Percentiles rank a stretch among this genome's conserved stretches.
These are phyloP conservation scores for Phialophora macrospora DNA, from an alignment of 2,329 filamentous ascomycete species.

Conservation along the genomic window DNA sequence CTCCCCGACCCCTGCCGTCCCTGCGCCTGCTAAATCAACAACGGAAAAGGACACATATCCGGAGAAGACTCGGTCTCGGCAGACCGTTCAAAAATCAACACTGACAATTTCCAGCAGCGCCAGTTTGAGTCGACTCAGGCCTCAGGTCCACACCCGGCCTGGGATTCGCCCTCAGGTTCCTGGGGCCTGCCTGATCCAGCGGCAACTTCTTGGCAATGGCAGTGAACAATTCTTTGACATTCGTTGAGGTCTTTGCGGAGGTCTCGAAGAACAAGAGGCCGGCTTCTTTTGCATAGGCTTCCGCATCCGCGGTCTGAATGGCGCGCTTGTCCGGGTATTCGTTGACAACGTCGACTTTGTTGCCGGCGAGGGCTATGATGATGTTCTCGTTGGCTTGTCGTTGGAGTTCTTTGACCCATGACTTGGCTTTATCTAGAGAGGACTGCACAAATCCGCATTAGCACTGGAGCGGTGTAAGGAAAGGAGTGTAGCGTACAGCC, in stretches of 20 bases:
- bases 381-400: constrained; percentile 99
- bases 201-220: constrained; percentile 98
- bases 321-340: constrained; percentile 96
- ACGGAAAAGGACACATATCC: constrained; percentile 14
- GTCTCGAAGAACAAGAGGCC: constrained; percentile 98
- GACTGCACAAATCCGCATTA: constrained; percentile 60
- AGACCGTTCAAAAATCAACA: constrained; percentile 55
- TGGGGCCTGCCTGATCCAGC: constrained; percentile 91
- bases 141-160: constrained; percentile 70
- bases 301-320: constrained; percentile 84
- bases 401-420: constrained; percentile 98
- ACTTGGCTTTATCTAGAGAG: constrained; percentile 97
- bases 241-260: constrained; percentile 95
- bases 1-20: constrained; percentile 10
- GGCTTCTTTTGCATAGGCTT: constrained; percentile 92
- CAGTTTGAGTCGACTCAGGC: constrained; percentile 64
- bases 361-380: constrained; percentile 95
- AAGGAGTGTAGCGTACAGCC: constrained; percentile 68
- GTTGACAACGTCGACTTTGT: constrained; percentile 95
- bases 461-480: neutral
- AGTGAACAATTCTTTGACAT: constrained; percentile 93
- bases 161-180: constrained; percentile 73
- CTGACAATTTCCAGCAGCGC: constrained; percentile 65
- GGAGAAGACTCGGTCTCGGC: neutral
- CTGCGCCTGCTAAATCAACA: constrained; percentile 32